Evolutionary conservation across 306 rosid genomes (phyloP).

Genomic region (Pueraria montana): DNA sequence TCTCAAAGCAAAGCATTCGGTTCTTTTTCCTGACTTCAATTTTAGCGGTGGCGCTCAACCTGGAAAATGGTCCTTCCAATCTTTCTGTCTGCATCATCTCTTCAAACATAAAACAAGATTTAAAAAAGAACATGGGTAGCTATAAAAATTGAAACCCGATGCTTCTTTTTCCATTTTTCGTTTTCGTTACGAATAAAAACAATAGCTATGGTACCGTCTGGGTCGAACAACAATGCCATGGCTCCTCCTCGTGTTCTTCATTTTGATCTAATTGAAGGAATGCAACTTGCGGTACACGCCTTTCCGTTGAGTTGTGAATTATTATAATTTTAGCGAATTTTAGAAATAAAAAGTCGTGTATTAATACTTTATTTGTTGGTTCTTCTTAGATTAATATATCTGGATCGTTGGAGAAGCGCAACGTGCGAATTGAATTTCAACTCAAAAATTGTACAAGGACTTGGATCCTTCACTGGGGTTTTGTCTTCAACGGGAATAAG

Average conservation of each 20-base stretch:
- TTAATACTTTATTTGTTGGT: neutral
- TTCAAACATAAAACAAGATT: neutral
- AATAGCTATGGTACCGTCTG: neutral
- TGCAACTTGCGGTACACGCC: neutral
- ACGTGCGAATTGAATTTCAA: constrained; percentile 25
- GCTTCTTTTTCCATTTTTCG: neutral
- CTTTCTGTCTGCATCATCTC: neutral
- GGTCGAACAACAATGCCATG: neutral
- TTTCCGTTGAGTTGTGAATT: neutral
- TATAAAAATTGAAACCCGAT: neutral
- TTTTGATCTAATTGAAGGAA: constrained; percentile 5
- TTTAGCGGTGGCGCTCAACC: neutral
- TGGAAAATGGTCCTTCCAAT: neutral
- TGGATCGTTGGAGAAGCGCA: constrained; percentile 6
- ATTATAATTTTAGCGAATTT: neutral
- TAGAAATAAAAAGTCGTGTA: neutral
- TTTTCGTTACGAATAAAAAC: neutral
- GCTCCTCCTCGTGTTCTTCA: neutral
- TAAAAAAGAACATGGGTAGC: neutral
- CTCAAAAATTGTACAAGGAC: neutral
- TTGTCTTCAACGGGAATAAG: constrained; percentile 1
- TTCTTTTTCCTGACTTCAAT: neutral
- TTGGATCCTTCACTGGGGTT: constrained; percentile 24
- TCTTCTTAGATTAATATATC: neutral
- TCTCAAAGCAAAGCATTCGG: neutral